Evolutionary conservation across 2,329 filamentous ascomycete genomes (phyloP).

Genomic region (Ascochyta pisi): DNA sequence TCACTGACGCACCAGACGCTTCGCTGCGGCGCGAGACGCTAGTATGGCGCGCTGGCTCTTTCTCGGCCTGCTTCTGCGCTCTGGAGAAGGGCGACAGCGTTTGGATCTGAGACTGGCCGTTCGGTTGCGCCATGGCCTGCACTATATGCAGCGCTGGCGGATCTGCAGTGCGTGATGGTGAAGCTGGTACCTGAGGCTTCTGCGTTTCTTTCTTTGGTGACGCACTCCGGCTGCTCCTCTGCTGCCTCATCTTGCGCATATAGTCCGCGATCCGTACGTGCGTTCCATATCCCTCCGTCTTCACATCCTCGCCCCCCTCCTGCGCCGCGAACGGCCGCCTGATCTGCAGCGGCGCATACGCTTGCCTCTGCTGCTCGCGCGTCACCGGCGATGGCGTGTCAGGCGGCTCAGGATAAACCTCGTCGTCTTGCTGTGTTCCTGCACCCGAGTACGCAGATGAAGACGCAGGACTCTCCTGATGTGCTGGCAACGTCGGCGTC

Average conservation of each 20-base stretch:
- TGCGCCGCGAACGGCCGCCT: neutral
- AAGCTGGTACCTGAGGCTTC: neutral
- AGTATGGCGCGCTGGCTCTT: neutral
- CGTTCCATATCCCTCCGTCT: neutral
- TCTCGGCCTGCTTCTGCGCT: neutral
- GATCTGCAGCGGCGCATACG: conserved; percentile 24
- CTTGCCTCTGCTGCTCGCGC: conserved; percentile 21
- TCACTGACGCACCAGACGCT: conserved; percentile 5
- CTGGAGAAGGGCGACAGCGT: neutral
- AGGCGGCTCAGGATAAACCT: conserved; percentile 11
- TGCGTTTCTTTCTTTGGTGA: neutral
- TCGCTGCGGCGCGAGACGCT: conserved; percentile 9
- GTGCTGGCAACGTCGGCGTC: conserved; percentile 5
- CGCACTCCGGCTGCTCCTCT: neutral
- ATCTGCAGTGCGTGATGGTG: neutral
- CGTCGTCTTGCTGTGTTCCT: neutral
- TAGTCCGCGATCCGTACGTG: conserved; percentile 13
- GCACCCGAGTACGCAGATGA: conserved; percentile 1
- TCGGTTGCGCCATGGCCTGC: conserved; percentile 2
- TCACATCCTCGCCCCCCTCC: neutral
- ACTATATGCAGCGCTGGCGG: conserved; percentile 3
- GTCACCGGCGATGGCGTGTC: conserved; percentile 33
- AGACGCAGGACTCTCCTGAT: conserved; percentile 6
- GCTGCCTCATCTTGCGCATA: conserved; percentile 1
- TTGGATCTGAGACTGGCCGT: neutral